These are phyloP conservation scores for Boletus vinaceobasis DNA, from an alignment of 768 basidiomycete species.

Conservation along the genomic window DNA sequence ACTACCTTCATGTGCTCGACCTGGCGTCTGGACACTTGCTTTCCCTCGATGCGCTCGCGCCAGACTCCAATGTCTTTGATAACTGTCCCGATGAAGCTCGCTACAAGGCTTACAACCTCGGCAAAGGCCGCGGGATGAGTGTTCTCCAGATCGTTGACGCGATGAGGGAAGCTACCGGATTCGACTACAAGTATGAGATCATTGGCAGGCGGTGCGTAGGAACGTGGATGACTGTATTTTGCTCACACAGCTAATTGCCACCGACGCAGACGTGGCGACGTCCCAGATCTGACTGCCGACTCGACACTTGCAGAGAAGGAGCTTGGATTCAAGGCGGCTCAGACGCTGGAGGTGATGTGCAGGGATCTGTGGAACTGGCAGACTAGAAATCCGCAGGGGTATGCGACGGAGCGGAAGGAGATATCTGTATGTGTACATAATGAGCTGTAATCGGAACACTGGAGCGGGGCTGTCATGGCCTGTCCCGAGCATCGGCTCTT, in stretches of 20 bases:
- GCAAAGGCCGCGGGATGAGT: slow-evolving; percentile 87
- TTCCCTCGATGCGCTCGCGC: slow-evolving; percentile 78
- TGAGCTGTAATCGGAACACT: slow-evolving; percentile 8
- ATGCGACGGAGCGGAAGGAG: slow-evolving; percentile 32
- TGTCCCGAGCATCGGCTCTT: not conserved
- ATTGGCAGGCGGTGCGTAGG: slow-evolving; percentile 79
- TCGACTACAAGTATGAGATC: slow-evolving; percentile 84
- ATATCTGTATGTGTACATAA: slow-evolving; percentile 20
- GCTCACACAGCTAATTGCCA: not conserved
- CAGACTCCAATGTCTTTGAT: slow-evolving; percentile 55
- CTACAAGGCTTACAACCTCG: slow-evolving; percentile 96
- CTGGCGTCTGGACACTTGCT: slow-evolving; percentile 92
- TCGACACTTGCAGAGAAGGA: slow-evolving; percentile 88
- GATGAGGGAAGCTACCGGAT: slow-evolving; percentile 88
- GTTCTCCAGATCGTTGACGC: slow-evolving; percentile 93
- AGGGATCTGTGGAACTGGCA: slow-evolving; percentile 99
- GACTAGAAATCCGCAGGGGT: slow-evolving; percentile 84
- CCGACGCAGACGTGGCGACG: slow-evolving; percentile 75
- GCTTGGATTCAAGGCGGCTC: slow-evolving; percentile 84
- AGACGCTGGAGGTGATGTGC: slow-evolving; percentile 89
- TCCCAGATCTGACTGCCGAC: slow-evolving; percentile 94
- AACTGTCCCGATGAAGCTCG: slow-evolving; percentile 50
- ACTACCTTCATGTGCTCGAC: slow-evolving; percentile 92
- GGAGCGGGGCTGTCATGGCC: not conserved
- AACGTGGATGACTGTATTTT: not conserved